Evolutionary conservation across 495 filamentous ascomycete genomes (phyloP).

Genomic region (Penicillium fimorum): DNA sequence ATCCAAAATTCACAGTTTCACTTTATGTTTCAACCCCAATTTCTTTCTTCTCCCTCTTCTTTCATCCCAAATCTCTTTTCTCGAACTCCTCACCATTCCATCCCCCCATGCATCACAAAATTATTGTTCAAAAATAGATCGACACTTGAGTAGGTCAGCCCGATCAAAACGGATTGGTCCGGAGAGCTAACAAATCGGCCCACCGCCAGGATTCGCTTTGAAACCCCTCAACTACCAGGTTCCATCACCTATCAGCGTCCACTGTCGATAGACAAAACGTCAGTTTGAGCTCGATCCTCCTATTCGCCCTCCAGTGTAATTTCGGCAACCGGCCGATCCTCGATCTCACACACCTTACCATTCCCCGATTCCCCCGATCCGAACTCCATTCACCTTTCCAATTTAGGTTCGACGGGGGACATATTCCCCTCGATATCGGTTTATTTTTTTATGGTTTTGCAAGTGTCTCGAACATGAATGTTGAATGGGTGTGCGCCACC

Average conservation of each 20-base stretch:
- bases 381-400: not conserved
- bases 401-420: not conserved
- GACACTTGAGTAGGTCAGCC: slow-evolving; percentile 11
- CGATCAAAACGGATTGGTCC: slow-evolving; percentile 6
- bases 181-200: slow-evolving; percentile 27
- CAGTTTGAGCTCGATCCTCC: slow-evolving; percentile 19
- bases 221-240: slow-evolving; percentile 9
- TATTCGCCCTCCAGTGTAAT: slow-evolving; percentile 19
- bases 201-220: slow-evolving; percentile 12
- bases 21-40: not conserved
- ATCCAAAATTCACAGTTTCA: not conserved
- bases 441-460: not conserved
- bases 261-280: slow-evolving; percentile 21
- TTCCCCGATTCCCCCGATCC: slow-evolving; percentile 6
- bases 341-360: not conserved
- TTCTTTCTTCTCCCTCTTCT: slow-evolving; percentile 3
- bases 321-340: slow-evolving; percentile 17
- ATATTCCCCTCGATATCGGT: slow-evolving; percentile 2
- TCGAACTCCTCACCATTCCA: slow-evolving; percentile 4
- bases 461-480: slow-evolving; percentile 38
- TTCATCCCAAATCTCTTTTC: not conserved
- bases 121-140: slow-evolving; percentile 10
- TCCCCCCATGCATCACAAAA: not conserved
- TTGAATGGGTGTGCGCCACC: slow-evolving; percentile 41
- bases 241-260: slow-evolving; percentile 22